Conservation (phyloP, 306 rosid genomes). For the Medicago ruthenica region DNA sequence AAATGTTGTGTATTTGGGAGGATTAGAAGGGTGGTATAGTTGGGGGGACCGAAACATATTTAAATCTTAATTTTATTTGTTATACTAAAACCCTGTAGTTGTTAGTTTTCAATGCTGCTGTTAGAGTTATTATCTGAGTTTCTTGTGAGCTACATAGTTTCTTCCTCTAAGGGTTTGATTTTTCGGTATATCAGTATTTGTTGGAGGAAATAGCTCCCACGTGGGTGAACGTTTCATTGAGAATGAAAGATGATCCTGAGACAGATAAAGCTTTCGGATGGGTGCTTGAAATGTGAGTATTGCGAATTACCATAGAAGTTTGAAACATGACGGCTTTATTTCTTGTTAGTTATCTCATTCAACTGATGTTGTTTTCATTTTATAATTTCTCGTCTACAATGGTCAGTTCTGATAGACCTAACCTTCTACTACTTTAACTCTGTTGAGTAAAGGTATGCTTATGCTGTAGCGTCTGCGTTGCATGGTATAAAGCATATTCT, state of each 20-base stretch:
- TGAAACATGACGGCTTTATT: neutral
- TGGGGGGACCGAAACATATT: neutral
- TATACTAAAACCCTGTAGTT: constrained; percentile 21
- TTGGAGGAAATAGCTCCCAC: constrained; percentile 98
- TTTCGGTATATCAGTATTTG: constrained; percentile 60
- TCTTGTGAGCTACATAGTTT: neutral
- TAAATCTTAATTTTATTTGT: neutral
- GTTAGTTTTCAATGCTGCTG: constrained; percentile 5
- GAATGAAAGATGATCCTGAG: constrained; percentile 83
- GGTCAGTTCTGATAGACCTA: constrained; percentile 37
- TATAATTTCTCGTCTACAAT: constrained; percentile 37
- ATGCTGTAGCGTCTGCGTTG: constrained; percentile 94
- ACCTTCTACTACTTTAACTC: constrained; percentile 42
- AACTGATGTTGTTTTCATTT: constrained; percentile 41
- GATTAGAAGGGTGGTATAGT: neutral
- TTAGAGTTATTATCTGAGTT: neutral
- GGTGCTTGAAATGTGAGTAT: constrained; percentile 97
- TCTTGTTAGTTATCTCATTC: constrained; percentile 22
- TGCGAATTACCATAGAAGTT: constrained; percentile 15
- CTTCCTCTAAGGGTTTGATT: constrained; percentile 39
- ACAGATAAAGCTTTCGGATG: constrained; percentile 94
- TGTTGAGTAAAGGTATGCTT: constrained; percentile 77
- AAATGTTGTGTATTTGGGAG: neutral
- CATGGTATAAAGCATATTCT: constrained; percentile 82
- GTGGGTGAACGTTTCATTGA: constrained; percentile 89